These are phyloP conservation scores for Aleurites moluccanus DNA, from an alignment of 441 rosid genomes.

Conservation along the genomic window DNA sequence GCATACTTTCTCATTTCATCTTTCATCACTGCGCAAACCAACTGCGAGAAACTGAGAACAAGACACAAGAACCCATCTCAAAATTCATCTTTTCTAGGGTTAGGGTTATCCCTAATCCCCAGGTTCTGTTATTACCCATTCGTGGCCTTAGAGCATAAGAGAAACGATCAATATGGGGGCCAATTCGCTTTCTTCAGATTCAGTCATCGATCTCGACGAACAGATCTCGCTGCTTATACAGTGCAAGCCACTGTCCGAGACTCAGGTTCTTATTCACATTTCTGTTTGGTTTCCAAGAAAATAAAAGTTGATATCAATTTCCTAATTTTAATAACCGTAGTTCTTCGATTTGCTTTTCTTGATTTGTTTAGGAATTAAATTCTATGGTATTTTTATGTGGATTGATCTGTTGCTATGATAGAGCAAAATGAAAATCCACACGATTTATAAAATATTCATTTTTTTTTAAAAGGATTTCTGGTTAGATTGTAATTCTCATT, in stretches of 20 bases:
- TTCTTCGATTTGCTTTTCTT: slow-evolving; percentile 3
- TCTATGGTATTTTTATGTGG: background rate
- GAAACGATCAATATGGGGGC: slow-evolving; percentile 40
- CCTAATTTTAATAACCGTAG: background rate
- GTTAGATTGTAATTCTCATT: slow-evolving; percentile 5
- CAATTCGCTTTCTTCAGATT: slow-evolving; percentile 48
- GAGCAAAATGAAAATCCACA: no score
- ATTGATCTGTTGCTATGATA: background rate
- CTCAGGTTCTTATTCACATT: slow-evolving; percentile 39
- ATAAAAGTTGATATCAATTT: background rate
- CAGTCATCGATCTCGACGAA: slow-evolving; percentile 55
- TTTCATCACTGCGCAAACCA: slow-evolving; percentile 26
- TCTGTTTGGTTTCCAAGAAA: background rate
- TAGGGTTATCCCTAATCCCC: slow-evolving; percentile 31
- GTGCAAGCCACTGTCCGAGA: slow-evolving; percentile 71
- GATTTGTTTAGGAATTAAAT: background rate
- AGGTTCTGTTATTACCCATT: slow-evolving; percentile 6
- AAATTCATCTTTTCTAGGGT: slow-evolving; percentile 19
- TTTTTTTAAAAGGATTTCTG: background rate
- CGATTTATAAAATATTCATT: background rate
- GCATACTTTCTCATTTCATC: slow-evolving; percentile 31
- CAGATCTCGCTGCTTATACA: slow-evolving; percentile 71
- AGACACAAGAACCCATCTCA: slow-evolving; percentile 8
- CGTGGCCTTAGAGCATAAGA: background rate
- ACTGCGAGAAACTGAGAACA: slow-evolving; percentile 23